A percentile compares a stretch with the other conserved stretches of the same genome.
phyloP scores from a whole-genome alignment of 139 green algal species.

The Haematococcus lacustris region DNA sequence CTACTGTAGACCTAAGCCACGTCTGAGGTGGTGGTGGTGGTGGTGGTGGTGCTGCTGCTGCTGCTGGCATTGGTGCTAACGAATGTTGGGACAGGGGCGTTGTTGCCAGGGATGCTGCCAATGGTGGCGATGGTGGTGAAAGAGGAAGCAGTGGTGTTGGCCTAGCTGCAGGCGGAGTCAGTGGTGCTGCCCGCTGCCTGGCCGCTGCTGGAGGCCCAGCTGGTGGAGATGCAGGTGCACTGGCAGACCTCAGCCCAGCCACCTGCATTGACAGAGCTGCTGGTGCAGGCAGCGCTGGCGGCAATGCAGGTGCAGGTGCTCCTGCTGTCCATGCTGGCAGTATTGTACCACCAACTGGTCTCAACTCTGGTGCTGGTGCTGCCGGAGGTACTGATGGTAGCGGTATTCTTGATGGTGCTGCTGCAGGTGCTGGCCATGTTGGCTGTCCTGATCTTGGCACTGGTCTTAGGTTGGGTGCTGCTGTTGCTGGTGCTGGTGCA shows the following conservation, averaged over 20 bases:
- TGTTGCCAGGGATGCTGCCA: no score
- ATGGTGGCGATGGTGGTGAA: background rate
- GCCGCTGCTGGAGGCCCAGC: background rate
- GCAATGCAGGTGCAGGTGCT: background rate
- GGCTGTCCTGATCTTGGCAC: conserved; percentile 6
- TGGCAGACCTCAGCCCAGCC: background rate
- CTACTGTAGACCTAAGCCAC: no score
- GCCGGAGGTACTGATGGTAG: background rate
- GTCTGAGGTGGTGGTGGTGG: no score
- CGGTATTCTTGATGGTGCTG: background rate
- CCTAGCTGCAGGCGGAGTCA: background rate
- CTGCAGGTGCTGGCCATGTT: background rate
- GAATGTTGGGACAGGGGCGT: no score
- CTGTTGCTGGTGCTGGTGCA: conserved; percentile 10
- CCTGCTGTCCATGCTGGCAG: background rate
- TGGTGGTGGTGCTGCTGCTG: no score
- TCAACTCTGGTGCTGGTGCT: background rate
- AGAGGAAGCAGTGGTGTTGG: no score
- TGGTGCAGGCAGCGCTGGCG: no score
- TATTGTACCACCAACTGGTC: conserved; percentile 1
- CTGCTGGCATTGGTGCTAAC: no score
- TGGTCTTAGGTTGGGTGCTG: background rate
- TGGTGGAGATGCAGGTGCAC: background rate
- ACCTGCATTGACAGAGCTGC: background rate
- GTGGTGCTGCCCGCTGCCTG: background rate